These are phyloP conservation scores for Mycena citricolor DNA, from an alignment of 1,284 basidiomycete species.

Conservation along the genomic window DNA sequence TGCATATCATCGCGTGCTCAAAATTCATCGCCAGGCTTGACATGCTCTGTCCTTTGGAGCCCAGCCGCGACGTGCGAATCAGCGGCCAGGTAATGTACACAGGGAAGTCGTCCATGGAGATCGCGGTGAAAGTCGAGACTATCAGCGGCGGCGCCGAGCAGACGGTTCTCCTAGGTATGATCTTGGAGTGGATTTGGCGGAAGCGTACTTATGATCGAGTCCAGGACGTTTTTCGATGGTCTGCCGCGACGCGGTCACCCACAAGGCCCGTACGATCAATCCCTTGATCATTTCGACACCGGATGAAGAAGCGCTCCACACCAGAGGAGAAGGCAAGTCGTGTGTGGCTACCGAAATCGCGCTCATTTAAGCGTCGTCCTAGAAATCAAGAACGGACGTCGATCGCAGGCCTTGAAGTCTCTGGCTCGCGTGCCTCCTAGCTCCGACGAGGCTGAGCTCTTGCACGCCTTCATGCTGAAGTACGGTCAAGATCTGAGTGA, in stretches of 20 bases:
- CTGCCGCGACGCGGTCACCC: constrained; percentile 69
- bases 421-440: constrained; percentile 73
- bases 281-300: constrained; percentile 57
- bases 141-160: constrained; percentile 45
- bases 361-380: background rate
- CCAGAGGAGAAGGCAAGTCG: constrained; percentile 61
- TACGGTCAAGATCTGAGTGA: constrained; percentile 45
- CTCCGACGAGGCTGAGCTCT: constrained; percentile 60
- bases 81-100: constrained; percentile 82
- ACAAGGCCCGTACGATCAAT: constrained; percentile 66
- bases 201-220: background rate
- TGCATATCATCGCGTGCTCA: background rate
- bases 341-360: background rate
- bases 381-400: constrained; percentile 55
- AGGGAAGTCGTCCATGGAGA: constrained; percentile 77
- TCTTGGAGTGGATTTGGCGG: background rate
- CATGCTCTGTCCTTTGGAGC: constrained; percentile 58
- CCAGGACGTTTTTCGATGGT: constrained; percentile 80
- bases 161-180: constrained; percentile 64
- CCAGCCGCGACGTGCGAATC: constrained; percentile 66
- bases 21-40: constrained; percentile 47
- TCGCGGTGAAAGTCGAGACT: constrained; percentile 80
- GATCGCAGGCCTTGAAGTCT: constrained; percentile 51
- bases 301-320: constrained; percentile 64
- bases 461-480: constrained; percentile 69